These are phyloP conservation scores for Ascochyta lentis DNA, from an alignment of 2,329 filamentous ascomycete species.

Conservation along the genomic window DNA sequence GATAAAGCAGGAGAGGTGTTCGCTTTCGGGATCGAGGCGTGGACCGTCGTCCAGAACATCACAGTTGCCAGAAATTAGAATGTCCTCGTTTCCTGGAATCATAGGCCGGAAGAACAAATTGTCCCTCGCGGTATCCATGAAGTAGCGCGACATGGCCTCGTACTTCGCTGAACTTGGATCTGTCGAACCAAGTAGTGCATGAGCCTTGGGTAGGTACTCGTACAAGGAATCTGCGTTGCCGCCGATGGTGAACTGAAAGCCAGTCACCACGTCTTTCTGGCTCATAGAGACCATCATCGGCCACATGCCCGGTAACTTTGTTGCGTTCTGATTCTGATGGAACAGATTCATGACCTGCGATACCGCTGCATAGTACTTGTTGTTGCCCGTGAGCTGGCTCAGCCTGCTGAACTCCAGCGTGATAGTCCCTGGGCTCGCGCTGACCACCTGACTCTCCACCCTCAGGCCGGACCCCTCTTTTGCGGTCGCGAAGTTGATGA, in stretches of 20 bases:
- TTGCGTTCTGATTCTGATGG: slow-evolving; percentile 74
- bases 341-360: slow-evolving; percentile 84
- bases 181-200: slow-evolving; percentile 54
- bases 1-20: slow-evolving; percentile 65
- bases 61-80: slow-evolving; percentile 56
- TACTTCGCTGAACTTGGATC: slow-evolving; percentile 54
- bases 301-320: slow-evolving; percentile 79
- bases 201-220: slow-evolving; percentile 55
- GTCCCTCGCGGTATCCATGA: slow-evolving; percentile 51
- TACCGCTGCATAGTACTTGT: slow-evolving; percentile 89
- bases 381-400: slow-evolving; percentile 80
- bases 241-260: slow-evolving; percentile 42
- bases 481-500: slow-evolving; percentile 53
- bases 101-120: slow-evolving; percentile 59
- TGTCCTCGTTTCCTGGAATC: slow-evolving; percentile 52
- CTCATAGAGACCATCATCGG: slow-evolving; percentile 66
- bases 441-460: slow-evolving; percentile 56
- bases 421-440: slow-evolving; percentile 65
- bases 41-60: slow-evolving; percentile 40
- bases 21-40: slow-evolving; percentile 55
- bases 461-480: slow-evolving; percentile 60
- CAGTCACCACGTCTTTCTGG: slow-evolving; percentile 35
- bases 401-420: slow-evolving; percentile 89
- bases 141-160: slow-evolving; percentile 61
- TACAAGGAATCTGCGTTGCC: slow-evolving; percentile 46